Conservation (phyloP, 768 basidiomycete species). For the Lactarius deliciosus region DNA sequence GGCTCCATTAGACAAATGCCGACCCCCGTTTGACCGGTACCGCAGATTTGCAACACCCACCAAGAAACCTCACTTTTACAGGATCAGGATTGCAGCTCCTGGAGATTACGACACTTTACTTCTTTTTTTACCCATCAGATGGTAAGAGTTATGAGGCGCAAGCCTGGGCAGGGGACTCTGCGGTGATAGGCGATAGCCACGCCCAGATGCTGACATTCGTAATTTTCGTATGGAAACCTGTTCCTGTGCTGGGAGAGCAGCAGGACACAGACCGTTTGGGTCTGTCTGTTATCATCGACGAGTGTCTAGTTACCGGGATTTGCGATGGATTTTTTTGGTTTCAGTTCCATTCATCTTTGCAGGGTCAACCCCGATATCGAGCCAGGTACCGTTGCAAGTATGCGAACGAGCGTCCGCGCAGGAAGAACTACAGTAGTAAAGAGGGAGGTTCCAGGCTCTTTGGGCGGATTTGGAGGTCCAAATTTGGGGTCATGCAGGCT, state of each 20-base stretch:
- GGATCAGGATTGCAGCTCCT: conserved; percentile 42
- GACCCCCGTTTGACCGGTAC: conserved; percentile 4
- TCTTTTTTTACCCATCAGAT: conserved; percentile 42
- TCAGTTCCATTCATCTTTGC: background rate
- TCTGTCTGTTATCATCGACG: conserved; percentile 44
- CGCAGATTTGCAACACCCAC: conserved; percentile 44
- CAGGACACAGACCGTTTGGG: conserved; percentile 45
- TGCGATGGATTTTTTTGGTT: background rate
- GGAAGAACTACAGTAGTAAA: conserved; percentile 36
- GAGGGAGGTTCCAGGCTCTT: conserved; percentile 32
- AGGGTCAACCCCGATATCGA: conserved; percentile 44
- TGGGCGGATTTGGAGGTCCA: conserved; percentile 10
- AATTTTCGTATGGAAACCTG: conserved; percentile 42
- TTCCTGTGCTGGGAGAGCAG: conserved; percentile 51
- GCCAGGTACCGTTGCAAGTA: conserved; percentile 34
- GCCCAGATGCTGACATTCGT: conserved; percentile 39
- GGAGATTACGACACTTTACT: conserved; percentile 42
- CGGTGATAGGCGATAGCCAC: conserved; percentile 34
- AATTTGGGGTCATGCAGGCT: conserved; percentile 30
- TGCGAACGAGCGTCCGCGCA: conserved; percentile 37
- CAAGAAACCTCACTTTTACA: conserved; percentile 42
- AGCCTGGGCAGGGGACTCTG: conserved; percentile 37
- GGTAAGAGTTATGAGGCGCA: conserved; percentile 48
- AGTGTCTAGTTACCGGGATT: conserved; percentile 35
- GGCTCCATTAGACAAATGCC: conserved; percentile 7